Evolutionary conservation across 495 filamentous ascomycete species (phyloP).

Genomic region (Hyaloscypha finlandica): DNA sequence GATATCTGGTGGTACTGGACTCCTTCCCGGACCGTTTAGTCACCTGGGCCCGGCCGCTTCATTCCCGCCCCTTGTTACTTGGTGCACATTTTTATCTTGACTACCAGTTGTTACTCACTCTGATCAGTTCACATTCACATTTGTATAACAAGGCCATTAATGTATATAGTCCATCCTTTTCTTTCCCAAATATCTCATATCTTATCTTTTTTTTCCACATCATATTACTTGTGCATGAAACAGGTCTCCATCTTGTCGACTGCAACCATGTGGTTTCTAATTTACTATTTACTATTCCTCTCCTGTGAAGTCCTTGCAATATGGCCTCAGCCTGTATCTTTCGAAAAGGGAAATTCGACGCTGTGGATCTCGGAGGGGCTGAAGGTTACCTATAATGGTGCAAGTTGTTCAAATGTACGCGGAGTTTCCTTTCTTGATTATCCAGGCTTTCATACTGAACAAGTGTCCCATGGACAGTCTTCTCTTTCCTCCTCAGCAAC

Average conservation of each 20-base stretch:
- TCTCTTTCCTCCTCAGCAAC: constrained; percentile 35
- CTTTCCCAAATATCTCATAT: background rate
- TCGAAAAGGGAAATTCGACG: constrained; percentile 52
- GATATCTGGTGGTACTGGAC: background rate
- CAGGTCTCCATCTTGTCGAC: background rate
- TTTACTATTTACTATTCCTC: constrained; percentile 17
- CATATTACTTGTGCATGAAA: too few species aligned
- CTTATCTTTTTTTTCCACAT: too few species aligned
- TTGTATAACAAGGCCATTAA: background rate
- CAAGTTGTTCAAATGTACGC: constrained; percentile 44
- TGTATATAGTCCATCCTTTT: background rate
- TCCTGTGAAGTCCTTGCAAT: constrained; percentile 41
- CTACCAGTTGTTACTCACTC: background rate
- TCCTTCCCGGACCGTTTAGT: background rate
- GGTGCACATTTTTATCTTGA: background rate
- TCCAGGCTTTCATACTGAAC: constrained; percentile 35
- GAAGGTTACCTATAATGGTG: constrained; percentile 56
- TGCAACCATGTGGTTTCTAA: constrained; percentile 22
- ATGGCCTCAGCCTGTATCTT: constrained; percentile 59
- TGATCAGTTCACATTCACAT: background rate
- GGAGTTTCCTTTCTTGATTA: constrained; percentile 28
- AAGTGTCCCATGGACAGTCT: constrained; percentile 45
- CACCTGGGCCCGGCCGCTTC: background rate
- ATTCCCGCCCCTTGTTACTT: background rate
- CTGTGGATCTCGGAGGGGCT: constrained; percentile 58